A percentile compares a stretch with the other conserved stretches of the same genome.
These are phyloP conservation scores for Populus hybrid DNA, from an alignment of 441 rosid genomes.

Conservation along the genomic window DNA sequence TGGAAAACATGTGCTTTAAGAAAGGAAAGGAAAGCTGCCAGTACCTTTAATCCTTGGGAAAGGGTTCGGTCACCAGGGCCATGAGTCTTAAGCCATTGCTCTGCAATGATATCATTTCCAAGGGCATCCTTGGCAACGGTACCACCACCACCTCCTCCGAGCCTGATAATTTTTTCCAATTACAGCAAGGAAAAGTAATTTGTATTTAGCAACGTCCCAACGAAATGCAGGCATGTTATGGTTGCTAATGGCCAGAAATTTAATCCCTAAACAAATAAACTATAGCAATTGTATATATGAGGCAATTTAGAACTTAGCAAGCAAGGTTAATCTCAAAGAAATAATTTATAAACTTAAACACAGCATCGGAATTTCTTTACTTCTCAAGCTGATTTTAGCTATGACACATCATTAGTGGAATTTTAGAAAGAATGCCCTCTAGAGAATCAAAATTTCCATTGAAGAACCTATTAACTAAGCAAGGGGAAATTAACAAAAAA, in stretches of 20 bases:
- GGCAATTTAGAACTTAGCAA: neutral
- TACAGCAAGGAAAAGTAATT: neutral
- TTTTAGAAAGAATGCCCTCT: neutral
- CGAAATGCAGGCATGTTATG: neutral
- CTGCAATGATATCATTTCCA: slow-evolving; percentile 73
- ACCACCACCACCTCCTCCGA: slow-evolving; percentile 60
- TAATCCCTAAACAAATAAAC: neutral
- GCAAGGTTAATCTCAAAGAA: neutral
- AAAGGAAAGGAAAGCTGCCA: neutral
- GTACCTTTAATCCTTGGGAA: slow-evolving; percentile 87
- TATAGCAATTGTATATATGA: neutral
- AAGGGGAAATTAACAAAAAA: neutral
- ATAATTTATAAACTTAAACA: neutral
- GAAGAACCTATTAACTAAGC: neutral
- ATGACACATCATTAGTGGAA: neutral
- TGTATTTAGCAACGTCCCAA: neutral
- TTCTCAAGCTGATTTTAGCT: neutral
- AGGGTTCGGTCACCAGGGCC: slow-evolving; percentile 89
- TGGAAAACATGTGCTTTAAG: neutral
- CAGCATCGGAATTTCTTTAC: neutral
- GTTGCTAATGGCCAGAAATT: neutral
- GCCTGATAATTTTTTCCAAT: slow-evolving; percentile 32
- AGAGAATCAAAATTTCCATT: neutral
- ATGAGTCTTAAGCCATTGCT: slow-evolving; percentile 73
- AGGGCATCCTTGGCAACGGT: slow-evolving; percentile 84